phyloP scores from a whole-genome alignment of 768 basidiomycete genomes.

The Cubamyces lactineus region DNA sequence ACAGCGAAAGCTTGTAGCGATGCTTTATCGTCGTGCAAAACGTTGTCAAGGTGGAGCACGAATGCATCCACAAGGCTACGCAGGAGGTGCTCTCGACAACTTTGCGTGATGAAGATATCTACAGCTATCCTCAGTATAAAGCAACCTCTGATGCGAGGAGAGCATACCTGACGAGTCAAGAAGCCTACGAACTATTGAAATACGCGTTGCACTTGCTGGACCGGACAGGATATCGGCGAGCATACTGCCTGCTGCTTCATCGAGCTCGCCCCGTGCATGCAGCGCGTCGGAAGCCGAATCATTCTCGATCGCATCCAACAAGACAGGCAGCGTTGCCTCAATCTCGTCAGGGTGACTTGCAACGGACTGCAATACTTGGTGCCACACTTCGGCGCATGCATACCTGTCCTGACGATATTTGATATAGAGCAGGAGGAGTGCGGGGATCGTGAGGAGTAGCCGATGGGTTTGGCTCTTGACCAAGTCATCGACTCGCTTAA shows the following conservation, averaged over 20 bases:
- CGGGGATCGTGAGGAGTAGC: slow-evolving; percentile 45
- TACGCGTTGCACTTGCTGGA: slow-evolving; percentile 29
- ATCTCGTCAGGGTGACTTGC: slow-evolving; percentile 39
- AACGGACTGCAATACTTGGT: slow-evolving; percentile 48
- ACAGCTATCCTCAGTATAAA: not conserved
- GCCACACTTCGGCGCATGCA: slow-evolving; percentile 47
- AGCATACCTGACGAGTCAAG: slow-evolving; percentile 47
- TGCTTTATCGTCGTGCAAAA: slow-evolving; percentile 36
- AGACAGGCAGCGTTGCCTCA: slow-evolving; percentile 36
- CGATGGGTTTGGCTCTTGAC: slow-evolving; percentile 41
- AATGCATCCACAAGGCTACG: slow-evolving; percentile 41
- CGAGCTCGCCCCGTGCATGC: slow-evolving; percentile 49
- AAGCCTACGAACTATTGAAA: slow-evolving; percentile 43
- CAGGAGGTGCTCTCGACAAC: slow-evolving; percentile 38
- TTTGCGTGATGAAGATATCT: slow-evolving; percentile 36
- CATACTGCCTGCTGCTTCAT: slow-evolving; percentile 44
- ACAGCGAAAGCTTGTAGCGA: slow-evolving; percentile 31
- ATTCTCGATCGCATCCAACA: slow-evolving; percentile 47
- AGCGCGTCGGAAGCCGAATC: slow-evolving; percentile 49
- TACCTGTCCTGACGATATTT: slow-evolving; percentile 40
- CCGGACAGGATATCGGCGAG: slow-evolving; percentile 43
- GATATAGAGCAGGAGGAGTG: slow-evolving; percentile 57
- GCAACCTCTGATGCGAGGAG: not conserved
- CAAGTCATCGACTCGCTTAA: slow-evolving; percentile 51
- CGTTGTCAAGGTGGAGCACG: slow-evolving; percentile 38